These are phyloP conservation scores for Globisporangium alternatum DNA, from an alignment of 352 stramenopile genomes.

Conservation along the genomic window DNA sequence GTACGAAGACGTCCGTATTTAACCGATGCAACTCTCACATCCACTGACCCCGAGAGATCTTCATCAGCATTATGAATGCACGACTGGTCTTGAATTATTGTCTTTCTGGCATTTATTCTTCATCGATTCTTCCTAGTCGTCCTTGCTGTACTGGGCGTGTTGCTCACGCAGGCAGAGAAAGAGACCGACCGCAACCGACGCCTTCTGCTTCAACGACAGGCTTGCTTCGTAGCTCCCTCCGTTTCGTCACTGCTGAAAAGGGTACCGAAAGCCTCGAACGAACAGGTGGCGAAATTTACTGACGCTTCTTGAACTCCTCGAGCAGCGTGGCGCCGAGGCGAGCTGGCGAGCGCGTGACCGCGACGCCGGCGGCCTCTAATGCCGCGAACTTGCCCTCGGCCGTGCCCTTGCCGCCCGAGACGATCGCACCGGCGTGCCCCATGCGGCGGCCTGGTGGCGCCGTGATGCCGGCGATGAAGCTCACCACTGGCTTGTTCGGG, in stretches of 20 bases:
- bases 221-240: not conserved
- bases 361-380: conserved; percentile 93
- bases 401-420: conserved; percentile 98
- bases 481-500: conserved; percentile 99
- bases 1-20: conserved; percentile 65
- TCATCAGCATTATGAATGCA: not conserved
- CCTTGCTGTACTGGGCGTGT: not conserved
- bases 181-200: not conserved
- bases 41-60: not conserved
- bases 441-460: conserved; percentile 98
- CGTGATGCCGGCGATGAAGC: conserved; percentile 99
- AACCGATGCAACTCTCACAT: not conserved
- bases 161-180: not conserved
- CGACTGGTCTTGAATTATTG: not conserved
- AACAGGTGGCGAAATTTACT: conserved; percentile 23
- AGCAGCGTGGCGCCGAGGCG: conserved; percentile 97
- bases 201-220: not conserved
- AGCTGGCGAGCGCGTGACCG: conserved; percentile 95
- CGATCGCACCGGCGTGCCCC: conserved; percentile 99
- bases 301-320: conserved; percentile 90
- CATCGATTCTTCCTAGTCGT: not conserved
- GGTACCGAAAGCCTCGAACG: not conserved
- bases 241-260: not conserved
- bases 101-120: not conserved
- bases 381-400: conserved; percentile 97